Evolutionary conservation across 805 yeast genomes (phyloP).

Genomic region (Saturnispora dispora): DNA sequence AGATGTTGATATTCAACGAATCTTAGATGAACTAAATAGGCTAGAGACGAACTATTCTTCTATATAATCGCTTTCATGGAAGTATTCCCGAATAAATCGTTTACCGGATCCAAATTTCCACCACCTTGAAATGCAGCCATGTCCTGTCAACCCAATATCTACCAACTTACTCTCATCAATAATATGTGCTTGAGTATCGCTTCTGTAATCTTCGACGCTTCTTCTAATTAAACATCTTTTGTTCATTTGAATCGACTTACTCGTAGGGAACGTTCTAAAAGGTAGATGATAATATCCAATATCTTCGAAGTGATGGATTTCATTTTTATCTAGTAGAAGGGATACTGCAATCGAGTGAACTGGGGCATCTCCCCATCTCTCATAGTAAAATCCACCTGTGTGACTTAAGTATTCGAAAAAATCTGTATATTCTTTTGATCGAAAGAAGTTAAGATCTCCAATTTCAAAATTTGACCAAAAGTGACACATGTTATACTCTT

Average conservation of each 20-base stretch:
- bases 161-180: neutral
- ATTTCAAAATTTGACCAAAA: conserved; percentile 86
- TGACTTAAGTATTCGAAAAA: conserved; percentile 58
- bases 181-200: conserved; percentile 5
- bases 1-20: conserved; percentile 78
- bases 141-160: conserved; percentile 33
- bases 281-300: conserved; percentile 75
- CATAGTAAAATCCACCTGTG: conserved; percentile 73
- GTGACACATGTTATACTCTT: conserved; percentile 71
- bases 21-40: conserved; percentile 78
- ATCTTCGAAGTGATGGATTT: conserved; percentile 72
- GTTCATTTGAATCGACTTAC: conserved; percentile 37
- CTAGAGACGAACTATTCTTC: conserved; percentile 35
- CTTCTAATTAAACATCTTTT: conserved; percentile 46
- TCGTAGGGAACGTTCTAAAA: conserved; percentile 52
- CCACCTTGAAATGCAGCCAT: conserved; percentile 66
- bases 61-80: conserved; percentile 23
- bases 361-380: conserved; percentile 96
- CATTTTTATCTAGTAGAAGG: conserved; percentile 45
- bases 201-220: conserved; percentile 23
- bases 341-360: conserved; percentile 69
- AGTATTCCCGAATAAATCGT: conserved; percentile 39
- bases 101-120: conserved; percentile 66
- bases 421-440: conserved; percentile 50
- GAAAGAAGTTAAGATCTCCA: conserved; percentile 60